Base-by-base conservation (phyloP, 768 basidiomycete genomes). In the Heimioporus sp. region DNA sequence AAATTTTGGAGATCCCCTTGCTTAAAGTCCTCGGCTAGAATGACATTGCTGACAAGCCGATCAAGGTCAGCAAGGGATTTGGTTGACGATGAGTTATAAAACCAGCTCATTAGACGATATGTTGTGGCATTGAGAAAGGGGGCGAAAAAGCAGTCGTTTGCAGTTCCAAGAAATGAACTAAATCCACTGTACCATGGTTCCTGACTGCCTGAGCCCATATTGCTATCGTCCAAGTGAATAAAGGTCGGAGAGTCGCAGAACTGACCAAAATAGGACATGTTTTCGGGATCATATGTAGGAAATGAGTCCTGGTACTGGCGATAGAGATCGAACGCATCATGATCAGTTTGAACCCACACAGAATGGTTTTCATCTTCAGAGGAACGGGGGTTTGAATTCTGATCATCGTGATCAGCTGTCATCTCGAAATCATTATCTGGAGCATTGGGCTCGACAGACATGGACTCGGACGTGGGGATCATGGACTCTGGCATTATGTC, bases 61-160 rank as follows among this genome's bases (percentile, higher is more conserved):
- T 63, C 46, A 0, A 64, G 47, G 3, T 56, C 49, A 2, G 15
- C 51, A 28, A 56, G 43, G 0, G 51, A 57, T 28, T 56, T 57
- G 5, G 2, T 31, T 10, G 38, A 52, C 15, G 59, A 58, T 1
- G 63, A 58, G 19, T 50, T 59, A 39, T 65, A 54, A 13, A 62
- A 52, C 68, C 69, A 68, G 19, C 54, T 48, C 65, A 66, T 68
- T 0, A 67, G 43, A 2, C 40, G 54, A 15, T 38, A 65, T 0
- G 57, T 59, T 0, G 51, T 58, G 42, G 57, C 56, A 46, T 63
- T 68, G 1, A 47, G 12, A 24, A 68, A 59, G 19, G 61, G 55
- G 0, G 35, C 16, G 5, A 57, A 51, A 4, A 42, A 57, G 3
- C 36, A 15, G 1, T 42, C 10, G 2, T 40, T 34, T 11, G 34